A percentile compares a stretch with the other conserved stretches of the same genome.
phyloP scores from a whole-genome alignment of 2,329 filamentous ascomycete species.

The Microdochium nivale region DNA sequence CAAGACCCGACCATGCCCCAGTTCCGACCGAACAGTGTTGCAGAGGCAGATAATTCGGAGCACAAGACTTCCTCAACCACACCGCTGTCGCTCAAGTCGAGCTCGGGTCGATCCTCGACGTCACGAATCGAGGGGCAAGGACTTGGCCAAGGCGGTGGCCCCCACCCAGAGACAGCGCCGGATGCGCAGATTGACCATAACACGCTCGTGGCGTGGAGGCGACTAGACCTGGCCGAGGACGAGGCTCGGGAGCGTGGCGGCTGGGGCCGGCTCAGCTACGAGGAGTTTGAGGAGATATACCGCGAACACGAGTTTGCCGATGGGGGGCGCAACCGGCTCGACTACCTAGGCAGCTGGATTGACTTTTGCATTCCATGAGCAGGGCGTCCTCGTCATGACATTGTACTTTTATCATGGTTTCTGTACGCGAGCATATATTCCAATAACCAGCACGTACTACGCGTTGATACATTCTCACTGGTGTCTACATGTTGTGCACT shows the following conservation, averaged over 20 bases:
- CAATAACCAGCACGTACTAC: too few relatives aligned
- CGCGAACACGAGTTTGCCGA: constrained; percentile 45
- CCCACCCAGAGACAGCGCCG: background rate
- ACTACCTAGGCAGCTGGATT: constrained; percentile 86
- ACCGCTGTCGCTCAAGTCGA: background rate
- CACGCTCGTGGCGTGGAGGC: constrained; percentile 39
- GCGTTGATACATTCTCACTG: too few relatives aligned
- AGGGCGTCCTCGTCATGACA: background rate
- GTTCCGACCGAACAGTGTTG: constrained; percentile 49
- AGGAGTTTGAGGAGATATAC: constrained; percentile 74
- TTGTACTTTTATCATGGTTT: too few relatives aligned
- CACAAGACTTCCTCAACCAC: background rate
- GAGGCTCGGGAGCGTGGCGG: constrained; percentile 68
- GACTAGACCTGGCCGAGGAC: constrained; percentile 55
- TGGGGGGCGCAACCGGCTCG: constrained; percentile 54
- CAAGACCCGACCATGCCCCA: constrained; percentile 60
- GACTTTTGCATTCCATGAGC: constrained; percentile 61
- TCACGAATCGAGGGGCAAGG: constrained; percentile 5
- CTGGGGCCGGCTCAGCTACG: constrained; percentile 66
- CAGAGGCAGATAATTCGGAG: constrained; percentile 7
- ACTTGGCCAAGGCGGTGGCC: background rate
- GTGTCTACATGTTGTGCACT: too few relatives aligned
- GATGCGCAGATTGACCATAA: constrained; percentile 7
- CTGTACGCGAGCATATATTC: too few relatives aligned
- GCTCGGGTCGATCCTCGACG: background rate